Conservation (phyloP, 225 moss, liverwort and hornwort species). For the Physcomitrellopsis africana region DNA sequence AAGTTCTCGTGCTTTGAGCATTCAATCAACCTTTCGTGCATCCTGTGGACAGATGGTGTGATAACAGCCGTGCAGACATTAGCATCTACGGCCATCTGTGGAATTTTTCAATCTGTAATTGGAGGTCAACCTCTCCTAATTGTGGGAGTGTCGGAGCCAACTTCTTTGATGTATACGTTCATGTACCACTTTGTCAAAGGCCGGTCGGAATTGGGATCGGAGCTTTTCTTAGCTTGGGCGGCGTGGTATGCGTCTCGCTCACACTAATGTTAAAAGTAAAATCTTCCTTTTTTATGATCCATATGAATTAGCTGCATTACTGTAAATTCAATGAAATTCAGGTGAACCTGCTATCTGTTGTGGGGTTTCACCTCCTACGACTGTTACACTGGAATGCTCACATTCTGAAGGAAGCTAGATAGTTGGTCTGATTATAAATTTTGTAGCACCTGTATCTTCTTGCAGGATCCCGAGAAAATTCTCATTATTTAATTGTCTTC, state of each 20-base stretch:
- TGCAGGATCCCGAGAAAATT: too few species aligned
- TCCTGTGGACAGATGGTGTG: constrained; percentile 55
- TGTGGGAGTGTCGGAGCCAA: constrained; percentile 87
- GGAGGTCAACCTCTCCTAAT: constrained; percentile 87
- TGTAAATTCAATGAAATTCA: neutral
- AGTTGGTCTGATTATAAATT: too few species aligned
- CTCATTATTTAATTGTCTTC: neutral
- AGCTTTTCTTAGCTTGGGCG: constrained; percentile 81
- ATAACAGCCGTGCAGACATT: constrained; percentile 73
- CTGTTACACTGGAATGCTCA: too few species aligned
- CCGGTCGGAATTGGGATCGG: constrained; percentile 44
- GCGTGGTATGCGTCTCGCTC: constrained; percentile 61
- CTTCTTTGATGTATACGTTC: constrained; percentile 75
- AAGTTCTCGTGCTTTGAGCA: neutral
- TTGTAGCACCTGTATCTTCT: too few species aligned
- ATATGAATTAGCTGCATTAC: neutral
- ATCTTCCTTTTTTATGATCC: too few species aligned
- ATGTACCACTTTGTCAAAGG: constrained; percentile 68
- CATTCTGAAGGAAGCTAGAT: too few species aligned
- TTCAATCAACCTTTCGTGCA: neutral
- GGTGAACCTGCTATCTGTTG: neutral
- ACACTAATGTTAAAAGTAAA: neutral
- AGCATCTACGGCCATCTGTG: constrained; percentile 78
- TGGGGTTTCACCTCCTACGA: too few species aligned
- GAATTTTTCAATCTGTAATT: constrained; percentile 63